These are phyloP conservation scores for Leccinum sublutescens DNA, from an alignment of 768 basidiomycete species.

Conservation along the genomic window DNA sequence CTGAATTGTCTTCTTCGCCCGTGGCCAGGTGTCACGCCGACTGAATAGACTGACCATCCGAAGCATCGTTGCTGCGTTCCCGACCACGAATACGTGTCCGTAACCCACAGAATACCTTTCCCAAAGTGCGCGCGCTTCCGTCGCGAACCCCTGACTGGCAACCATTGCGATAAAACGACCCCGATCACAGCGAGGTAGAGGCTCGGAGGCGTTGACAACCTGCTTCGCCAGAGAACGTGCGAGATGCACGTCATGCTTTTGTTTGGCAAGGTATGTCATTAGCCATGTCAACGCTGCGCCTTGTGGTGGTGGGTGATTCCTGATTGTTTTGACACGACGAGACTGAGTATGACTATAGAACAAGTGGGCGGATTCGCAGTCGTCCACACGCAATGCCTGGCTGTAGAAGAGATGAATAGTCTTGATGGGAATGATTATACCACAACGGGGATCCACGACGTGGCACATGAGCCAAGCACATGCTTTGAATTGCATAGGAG, in stretches of 20 bases:
- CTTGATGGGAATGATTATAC: conserved; percentile 40
- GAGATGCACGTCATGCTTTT: conserved; percentile 42
- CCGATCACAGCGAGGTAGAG: conserved; percentile 45
- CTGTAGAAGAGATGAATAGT: conserved; percentile 49
- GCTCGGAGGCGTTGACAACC: conserved; percentile 40
- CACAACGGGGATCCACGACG: conserved; percentile 30
- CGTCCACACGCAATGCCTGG: conserved; percentile 31
- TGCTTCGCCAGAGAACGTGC: conserved; percentile 51
- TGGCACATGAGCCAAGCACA: conserved; percentile 43
- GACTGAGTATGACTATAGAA: conserved; percentile 50
- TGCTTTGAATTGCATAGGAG: conserved; percentile 35
- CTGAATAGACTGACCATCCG: conserved; percentile 45
- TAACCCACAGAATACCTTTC: conserved; percentile 47
- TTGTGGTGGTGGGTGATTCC: conserved; percentile 50
- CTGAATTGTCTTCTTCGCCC: conserved; percentile 2
- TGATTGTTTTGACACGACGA: conserved; percentile 27
- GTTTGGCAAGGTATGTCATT: conserved; percentile 43
- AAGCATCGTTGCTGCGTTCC: conserved; percentile 41
- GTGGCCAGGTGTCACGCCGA: conserved; percentile 23
- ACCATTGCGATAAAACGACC: conserved; percentile 46
- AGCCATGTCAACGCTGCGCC: conserved; percentile 49
- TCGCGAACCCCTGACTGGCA: conserved; percentile 48
- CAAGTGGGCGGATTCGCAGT: conserved; percentile 36
- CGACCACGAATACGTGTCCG: conserved; percentile 42
- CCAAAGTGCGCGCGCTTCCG: conserved; percentile 54